A percentile compares a stretch with the other conserved stretches of the same genome.
phyloP scores from a whole-genome alignment of 768 basidiomycete species.

The Boletus reticuloceps region DNA sequence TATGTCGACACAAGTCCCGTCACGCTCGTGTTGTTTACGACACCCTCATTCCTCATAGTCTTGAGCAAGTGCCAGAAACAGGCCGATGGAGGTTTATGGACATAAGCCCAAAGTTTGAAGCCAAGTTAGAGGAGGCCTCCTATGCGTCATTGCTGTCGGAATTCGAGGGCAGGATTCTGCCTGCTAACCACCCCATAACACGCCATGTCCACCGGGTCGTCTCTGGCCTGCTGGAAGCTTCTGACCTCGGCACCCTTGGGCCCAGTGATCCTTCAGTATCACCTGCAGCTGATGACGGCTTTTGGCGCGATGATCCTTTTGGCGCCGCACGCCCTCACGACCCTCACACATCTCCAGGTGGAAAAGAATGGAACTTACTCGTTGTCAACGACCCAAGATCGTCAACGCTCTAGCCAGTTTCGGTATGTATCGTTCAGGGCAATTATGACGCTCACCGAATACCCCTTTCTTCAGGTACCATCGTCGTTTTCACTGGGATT shows the following conservation, averaged over 20 bases:
- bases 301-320: conserved; percentile 24
- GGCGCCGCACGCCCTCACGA: background rate
- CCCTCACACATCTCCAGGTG: conserved; percentile 6
- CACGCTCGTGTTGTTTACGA: background rate
- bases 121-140: conserved; percentile 44
- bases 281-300: conserved; percentile 11
- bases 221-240: conserved; percentile 62
- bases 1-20: conserved; percentile 7
- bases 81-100: conserved; percentile 91
- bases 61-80: conserved; percentile 84
- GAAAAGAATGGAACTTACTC: conserved; percentile 61
- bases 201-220: conserved; percentile 70
- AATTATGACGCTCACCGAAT: background rate
- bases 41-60: conserved; percentile 37
- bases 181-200: conserved; percentile 62
- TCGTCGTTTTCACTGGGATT: conserved; percentile 89
- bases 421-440: conserved; percentile 37
- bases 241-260: conserved; percentile 63
- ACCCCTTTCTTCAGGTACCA: conserved; percentile 45
- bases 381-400: conserved; percentile 70
- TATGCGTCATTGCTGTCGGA: conserved; percentile 47
- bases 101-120: conserved; percentile 56
- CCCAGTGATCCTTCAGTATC: conserved; percentile 8
- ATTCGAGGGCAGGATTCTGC: conserved; percentile 55
- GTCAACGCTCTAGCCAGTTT: conserved; percentile 80